These are phyloP conservation scores for Schoenoplectus tabernaemontani DNA, from an alignment of 202 grass and related monocot species.

Conservation along the genomic window DNA sequence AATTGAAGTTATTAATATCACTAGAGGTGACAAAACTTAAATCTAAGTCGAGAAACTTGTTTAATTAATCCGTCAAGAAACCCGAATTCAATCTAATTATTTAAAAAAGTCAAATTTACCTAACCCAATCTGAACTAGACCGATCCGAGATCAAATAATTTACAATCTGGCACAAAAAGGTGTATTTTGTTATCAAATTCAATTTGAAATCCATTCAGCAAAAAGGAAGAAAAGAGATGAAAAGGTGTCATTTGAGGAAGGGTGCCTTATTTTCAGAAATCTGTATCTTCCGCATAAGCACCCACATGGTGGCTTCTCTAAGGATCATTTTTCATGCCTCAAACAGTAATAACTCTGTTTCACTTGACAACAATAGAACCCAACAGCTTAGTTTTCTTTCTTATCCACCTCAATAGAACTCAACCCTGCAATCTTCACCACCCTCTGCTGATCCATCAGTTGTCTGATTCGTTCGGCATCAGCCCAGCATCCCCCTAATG, in stretches of 20 bases:
- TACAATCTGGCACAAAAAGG: not conserved
- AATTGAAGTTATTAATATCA: too few species aligned
- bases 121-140: too few species aligned
- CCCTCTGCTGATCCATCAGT: conserved; percentile 38
- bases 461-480: conserved; percentile 42
- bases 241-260: not conserved
- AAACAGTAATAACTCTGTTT: not conserved
- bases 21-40: too few species aligned
- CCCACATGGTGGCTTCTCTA: not conserved
- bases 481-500: conserved; percentile 40
- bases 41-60: too few species aligned
- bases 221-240: not conserved
- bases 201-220: not conserved
- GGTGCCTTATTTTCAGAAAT: not conserved
- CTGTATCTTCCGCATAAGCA: not conserved
- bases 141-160: too few species aligned
- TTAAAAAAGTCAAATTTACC: too few species aligned
- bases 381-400: not conserved
- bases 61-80: too few species aligned
- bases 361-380: not conserved
- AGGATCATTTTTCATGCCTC: not conserved
- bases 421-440: conserved; percentile 36
- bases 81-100: too few species aligned
- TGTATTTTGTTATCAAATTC: not conserved
- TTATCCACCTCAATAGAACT: conserved; percentile 30